Base-by-base conservation (phyloP, 1,139 yeast species). In the Scheffersomyces segobiensis region DNA sequence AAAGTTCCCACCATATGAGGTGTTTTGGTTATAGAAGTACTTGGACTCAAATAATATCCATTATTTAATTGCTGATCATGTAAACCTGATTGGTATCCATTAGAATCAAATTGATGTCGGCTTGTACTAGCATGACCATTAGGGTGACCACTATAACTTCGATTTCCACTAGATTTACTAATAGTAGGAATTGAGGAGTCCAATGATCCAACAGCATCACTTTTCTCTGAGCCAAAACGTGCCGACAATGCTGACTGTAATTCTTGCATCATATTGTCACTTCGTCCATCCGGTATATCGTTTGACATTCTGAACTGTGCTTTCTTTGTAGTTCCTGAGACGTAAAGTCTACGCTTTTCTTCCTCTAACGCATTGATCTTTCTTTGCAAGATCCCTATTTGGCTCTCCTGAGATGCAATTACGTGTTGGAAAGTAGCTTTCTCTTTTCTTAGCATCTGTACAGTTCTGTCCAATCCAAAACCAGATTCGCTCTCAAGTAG, bases 371-470 rank as follows among this genome's bases (percentile, higher is more conserved):
- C 61, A 53, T 60, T 62, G 5, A 70, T 61, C 52, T 73, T 71
- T 22, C 64, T 53, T 59, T 67, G 71, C 52, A 78, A 65, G 18
- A 67, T 55, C 1, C 64, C 65, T n/a, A 78, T 72, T 53, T 73
- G 71, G 22, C 64, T 67, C 52, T 75, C 73, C 57, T 74, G 78
- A 2, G 66, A 61, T 1, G 67, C 71, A 18, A 74, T 67, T 53
- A 67, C 75, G 39, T 63, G 64, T 20, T 71, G 67, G 62, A 65
- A 62, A 10, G 58, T 53, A 12, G 57, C 59, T 52, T 60, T 64
- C 52, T 71, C 71, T 26, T 60, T 63, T 53, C 63, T 70, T 49
- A 72, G 59, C 47, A 62, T 65, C 7, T 60, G 56, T 5, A 69
- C 55, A 0, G 69, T 64, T 24, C 65, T 67, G 47, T 66, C 62